A percentile compares a stretch with the other conserved stretches of the same genome.
Evolutionary conservation across 1,284 basidiomycete genomes (phyloP).

Genomic region (Papiliotrema nemorosa): DNA sequence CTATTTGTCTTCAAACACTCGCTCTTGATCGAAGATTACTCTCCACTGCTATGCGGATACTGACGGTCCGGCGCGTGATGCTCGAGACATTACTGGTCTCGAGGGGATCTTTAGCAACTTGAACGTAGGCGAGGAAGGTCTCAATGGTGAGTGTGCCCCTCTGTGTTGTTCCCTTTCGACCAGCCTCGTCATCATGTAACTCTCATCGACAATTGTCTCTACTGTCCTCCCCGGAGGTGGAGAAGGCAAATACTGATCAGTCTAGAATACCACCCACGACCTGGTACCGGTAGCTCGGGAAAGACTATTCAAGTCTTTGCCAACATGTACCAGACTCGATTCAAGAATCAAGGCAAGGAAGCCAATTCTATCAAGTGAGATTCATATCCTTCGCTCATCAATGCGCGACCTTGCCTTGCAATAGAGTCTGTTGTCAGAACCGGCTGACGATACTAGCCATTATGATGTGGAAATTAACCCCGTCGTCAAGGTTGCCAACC

Average conservation of each 20-base stretch:
- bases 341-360: constrained; percentile 28
- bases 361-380: constrained; percentile 39
- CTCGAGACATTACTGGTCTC: not conserved
- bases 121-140: not conserved
- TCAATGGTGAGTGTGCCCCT: constrained; percentile 3
- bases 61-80: not conserved
- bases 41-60: not conserved
- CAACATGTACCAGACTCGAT: constrained; percentile 42
- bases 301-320: constrained; percentile 34
- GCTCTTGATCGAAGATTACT: not conserved
- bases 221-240: not conserved
- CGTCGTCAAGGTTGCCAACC: constrained; percentile 30
- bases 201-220: not conserved
- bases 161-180: not conserved
- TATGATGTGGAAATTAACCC: constrained; percentile 47
- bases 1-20: not conserved
- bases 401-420: too few species aligned
- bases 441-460: constrained; percentile 24
- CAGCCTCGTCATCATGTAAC: not conserved
- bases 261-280: constrained; percentile 16
- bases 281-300: constrained; percentile 38
- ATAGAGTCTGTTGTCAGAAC: too few species aligned
- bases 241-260: not conserved
- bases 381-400: not conserved
- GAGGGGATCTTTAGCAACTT: constrained; percentile 4